These are phyloP conservation scores for Lunularia cruciata DNA, from an alignment of 225 moss, liverwort and hornwort genomes.

Conservation along the genomic window DNA sequence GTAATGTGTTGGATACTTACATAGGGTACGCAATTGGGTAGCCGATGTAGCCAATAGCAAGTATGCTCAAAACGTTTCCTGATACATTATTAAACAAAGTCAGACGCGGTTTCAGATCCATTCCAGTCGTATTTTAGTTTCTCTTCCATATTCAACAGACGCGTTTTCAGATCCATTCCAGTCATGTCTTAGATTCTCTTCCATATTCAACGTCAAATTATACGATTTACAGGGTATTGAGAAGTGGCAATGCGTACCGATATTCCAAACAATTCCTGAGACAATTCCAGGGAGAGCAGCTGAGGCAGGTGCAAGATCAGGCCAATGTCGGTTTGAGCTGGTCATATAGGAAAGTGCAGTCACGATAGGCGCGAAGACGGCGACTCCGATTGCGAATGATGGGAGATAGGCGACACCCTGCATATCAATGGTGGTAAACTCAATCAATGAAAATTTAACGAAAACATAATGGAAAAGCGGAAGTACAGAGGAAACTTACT, in stretches of 20 bases:
- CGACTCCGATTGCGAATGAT: constrained; percentile 67
- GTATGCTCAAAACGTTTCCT: constrained; percentile 65
- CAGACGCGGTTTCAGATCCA: no score
- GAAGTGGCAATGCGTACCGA: constrained; percentile 60
- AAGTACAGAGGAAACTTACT: no score
- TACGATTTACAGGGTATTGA: no score
- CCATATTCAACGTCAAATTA: no score
- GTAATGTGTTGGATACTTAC: no score
- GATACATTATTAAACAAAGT: no score
- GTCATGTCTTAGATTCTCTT: no score
- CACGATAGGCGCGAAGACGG: constrained; percentile 57
- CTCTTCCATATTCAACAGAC: background rate
- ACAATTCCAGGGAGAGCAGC: constrained; percentile 65
- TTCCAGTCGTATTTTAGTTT: no score
- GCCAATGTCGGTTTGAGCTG: constrained; percentile 37
- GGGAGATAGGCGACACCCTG: constrained; percentile 66
- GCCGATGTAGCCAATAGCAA: constrained; percentile 60
- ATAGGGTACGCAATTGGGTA: constrained; percentile 64
- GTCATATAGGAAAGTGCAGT: constrained; percentile 58
- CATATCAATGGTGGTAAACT: no score
- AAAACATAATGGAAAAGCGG: no score
- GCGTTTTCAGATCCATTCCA: background rate
- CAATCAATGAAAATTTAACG: no score
- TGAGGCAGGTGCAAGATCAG: constrained; percentile 49
- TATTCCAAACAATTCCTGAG: constrained; percentile 67